Conservation (phyloP, 2,329 filamentous ascomycete genomes). For the Tolypocladium inflatum region DNA sequence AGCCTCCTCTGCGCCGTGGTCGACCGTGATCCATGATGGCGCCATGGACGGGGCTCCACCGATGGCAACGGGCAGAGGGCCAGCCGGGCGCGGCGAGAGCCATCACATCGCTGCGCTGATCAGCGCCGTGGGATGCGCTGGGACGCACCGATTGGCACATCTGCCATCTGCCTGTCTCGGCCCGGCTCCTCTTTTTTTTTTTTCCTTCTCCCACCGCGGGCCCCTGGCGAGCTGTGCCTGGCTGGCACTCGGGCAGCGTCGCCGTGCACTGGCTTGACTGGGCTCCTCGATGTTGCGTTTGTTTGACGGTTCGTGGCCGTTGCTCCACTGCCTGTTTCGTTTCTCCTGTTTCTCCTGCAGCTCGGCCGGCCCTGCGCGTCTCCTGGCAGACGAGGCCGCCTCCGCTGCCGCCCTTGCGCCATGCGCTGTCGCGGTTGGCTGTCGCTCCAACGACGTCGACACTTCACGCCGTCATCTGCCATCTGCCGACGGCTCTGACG, state of each 20-base stretch:
- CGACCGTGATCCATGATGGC: not conserved
- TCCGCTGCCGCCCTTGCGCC: not conserved
- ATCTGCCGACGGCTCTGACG: not conserved
- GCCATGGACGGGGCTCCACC: not conserved
- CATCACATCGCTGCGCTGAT: too few species aligned
- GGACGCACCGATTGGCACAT: not conserved
- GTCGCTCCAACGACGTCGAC: not conserved
- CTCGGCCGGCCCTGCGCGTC: too few species aligned
- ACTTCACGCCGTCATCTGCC: not conserved
- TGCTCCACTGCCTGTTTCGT: not conserved
- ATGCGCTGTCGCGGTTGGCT: too few species aligned
- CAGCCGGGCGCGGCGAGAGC: not conserved
- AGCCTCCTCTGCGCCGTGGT: too few species aligned
- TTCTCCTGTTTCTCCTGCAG: not conserved
- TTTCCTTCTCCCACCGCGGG: not conserved
- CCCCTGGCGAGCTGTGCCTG: too few species aligned
- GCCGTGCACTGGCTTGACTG: too few species aligned
- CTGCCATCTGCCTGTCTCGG: not conserved
- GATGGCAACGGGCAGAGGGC: not conserved
- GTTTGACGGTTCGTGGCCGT: not conserved
- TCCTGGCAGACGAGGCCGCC: not conserved
- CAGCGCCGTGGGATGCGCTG: not conserved
- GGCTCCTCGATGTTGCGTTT: not conserved
- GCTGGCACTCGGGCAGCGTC: too few species aligned
- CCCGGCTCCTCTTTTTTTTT: not conserved